Evolutionary conservation across 129 eudicot genomes (phyloP).

Genomic region (Flaveria sonorensis): DNA sequence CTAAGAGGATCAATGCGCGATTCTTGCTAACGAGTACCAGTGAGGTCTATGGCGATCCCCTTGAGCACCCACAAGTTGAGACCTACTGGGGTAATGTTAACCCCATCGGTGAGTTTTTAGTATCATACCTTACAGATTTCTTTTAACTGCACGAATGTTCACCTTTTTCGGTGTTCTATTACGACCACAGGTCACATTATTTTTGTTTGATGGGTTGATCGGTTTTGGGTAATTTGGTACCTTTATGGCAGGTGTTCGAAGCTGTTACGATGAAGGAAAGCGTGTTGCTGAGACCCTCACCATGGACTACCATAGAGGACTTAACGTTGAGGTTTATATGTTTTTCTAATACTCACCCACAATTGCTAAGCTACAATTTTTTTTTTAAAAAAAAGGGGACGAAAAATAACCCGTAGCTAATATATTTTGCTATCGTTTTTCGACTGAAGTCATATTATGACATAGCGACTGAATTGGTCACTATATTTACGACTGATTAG

Average conservation of each 20-base stretch:
- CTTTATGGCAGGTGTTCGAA: constrained; percentile 59
- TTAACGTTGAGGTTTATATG: constrained; percentile 56
- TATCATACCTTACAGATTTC: background rate
- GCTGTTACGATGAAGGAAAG: constrained; percentile 85
- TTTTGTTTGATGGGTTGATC: too few species aligned
- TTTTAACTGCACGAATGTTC: background rate
- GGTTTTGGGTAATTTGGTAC: background rate
- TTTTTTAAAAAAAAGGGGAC: too few species aligned
- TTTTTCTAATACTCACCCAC: background rate
- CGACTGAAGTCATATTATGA: too few species aligned
- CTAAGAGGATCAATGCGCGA: constrained; percentile 70
- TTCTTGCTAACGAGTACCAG: constrained; percentile 77
- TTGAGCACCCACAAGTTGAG: constrained; percentile 77
- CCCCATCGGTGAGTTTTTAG: constrained; percentile 61
- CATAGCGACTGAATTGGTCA: too few species aligned
- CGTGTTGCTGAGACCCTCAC: constrained; percentile 83
- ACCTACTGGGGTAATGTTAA: constrained; percentile 87
- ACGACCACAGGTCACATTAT: too few species aligned
- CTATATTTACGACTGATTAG: too few species aligned
- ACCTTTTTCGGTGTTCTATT: background rate
- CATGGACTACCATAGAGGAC: constrained; percentile 82
- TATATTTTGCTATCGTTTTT: too few species aligned
- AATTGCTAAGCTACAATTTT: too few species aligned
- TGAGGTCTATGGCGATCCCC: constrained; percentile 90
- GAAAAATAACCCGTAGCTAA: too few species aligned